phyloP scores from a whole-genome alignment of 106 monocot genomes.

The Dendrobium officinale region DNA sequence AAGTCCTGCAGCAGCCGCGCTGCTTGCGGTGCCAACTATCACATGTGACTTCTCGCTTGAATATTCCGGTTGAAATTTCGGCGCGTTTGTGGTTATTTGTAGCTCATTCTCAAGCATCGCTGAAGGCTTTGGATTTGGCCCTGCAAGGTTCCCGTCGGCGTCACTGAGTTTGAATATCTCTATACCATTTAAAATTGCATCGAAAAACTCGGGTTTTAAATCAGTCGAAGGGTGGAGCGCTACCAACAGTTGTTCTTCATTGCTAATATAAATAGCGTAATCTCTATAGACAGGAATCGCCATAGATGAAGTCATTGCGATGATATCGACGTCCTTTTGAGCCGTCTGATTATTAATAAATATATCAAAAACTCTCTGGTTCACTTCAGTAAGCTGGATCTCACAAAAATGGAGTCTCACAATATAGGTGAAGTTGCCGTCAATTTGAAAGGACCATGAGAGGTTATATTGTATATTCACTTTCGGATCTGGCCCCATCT shows the following conservation, averaged over 20 bases:
- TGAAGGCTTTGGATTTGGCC: constrained; percentile 8
- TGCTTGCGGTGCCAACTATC: constrained; percentile 35
- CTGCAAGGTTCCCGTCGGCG: constrained; percentile 7
- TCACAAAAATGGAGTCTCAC: constrained; percentile 92
- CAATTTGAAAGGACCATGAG: constrained; percentile 74
- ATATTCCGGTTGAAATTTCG: background rate
- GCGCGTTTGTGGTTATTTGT: background rate
- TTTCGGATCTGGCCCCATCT: constrained; percentile 75
- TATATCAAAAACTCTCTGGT: constrained; percentile 79
- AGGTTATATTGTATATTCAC: constrained; percentile 76
- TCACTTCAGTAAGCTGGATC: constrained; percentile 38
- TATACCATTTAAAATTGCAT: constrained; percentile 17
- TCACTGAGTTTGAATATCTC: constrained; percentile 21
- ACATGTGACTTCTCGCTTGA: background rate
- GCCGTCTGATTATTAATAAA: constrained; percentile 84
- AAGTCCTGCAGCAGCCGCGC: constrained; percentile 19
- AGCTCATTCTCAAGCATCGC: constrained; percentile 9
- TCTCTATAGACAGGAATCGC: constrained; percentile 68
- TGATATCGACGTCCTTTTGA: constrained; percentile 51
- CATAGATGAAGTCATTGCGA: constrained; percentile 38
- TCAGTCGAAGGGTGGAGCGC: constrained; percentile 46
- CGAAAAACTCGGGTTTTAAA: constrained; percentile 14
- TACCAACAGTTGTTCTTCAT: constrained; percentile 54
- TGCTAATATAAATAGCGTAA: constrained; percentile 42
- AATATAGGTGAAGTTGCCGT: constrained; percentile 75